Conservation (phyloP, 2,329 filamentous ascomycete genomes). For the Cadophora sp. region DNA sequence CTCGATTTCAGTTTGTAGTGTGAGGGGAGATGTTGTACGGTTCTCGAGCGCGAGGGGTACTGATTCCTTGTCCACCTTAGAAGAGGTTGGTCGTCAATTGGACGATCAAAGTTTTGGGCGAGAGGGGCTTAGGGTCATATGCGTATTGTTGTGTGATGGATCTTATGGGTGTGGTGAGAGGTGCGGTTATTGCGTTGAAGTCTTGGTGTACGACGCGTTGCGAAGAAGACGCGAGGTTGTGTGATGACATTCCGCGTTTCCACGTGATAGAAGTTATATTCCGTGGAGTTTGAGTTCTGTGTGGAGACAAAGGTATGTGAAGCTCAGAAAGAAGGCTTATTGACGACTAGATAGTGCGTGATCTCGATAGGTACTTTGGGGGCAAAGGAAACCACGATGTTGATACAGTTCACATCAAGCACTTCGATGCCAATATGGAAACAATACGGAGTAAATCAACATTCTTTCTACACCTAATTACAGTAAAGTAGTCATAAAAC, state of each 20-base stretch:
- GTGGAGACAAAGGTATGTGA: no score
- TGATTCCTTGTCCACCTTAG: background rate
- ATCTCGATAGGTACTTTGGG: no score
- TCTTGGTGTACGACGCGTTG: background rate
- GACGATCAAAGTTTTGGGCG: background rate
- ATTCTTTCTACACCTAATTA: conserved; percentile 29
- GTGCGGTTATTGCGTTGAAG: background rate
- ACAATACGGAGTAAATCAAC: conserved; percentile 13
- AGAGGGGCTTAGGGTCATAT: background rate
- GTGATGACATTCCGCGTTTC: background rate
- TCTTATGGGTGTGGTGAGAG: background rate
- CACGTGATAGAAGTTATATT: background rate
- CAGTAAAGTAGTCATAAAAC: conserved; percentile 21
- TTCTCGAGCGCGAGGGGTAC: no score
- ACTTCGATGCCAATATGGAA: no score
- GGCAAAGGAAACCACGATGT: background rate
- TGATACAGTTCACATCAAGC: background rate
- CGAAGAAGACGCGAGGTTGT: background rate
- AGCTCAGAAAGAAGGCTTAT: no score
- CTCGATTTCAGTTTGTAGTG: background rate
- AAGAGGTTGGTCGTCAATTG: background rate
- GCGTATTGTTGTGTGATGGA: background rate
- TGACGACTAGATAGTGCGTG: no score
- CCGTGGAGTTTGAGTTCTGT: background rate
- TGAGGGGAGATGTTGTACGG: background rate